Evolutionary conservation across 257 asterid species (phyloP), one percentile per base, ranked within the genome.

Genomic region (Solanum rostratum): DNA sequence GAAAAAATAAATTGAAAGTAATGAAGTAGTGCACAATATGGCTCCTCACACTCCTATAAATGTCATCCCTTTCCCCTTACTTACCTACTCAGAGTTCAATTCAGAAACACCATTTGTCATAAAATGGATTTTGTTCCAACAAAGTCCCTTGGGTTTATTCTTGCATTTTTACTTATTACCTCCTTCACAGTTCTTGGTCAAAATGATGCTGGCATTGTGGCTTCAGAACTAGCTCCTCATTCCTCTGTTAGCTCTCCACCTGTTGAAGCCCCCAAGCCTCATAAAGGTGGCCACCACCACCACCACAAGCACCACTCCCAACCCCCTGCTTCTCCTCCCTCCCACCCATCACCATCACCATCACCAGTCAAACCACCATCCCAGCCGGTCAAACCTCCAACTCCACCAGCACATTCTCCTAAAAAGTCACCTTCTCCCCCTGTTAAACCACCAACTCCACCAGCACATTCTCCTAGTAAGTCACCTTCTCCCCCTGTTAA

Each of bases 231-330:
- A 76, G 82, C 82, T 49, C 82, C 82, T 76, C 62, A 49, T 49
- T 76, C 82, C 2, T 13, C 20, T 49, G 82, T 76, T 49, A 76
- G 62, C 46, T 15, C 39, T 37, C 78, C 91, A 3, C 86, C 89
- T 6, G 84, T 85, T 52, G 82, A 57, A 14, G 82, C 88, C 18
- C 90, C 90, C 45, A 82, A 27, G 1, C 65, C 83, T 10, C 88
- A 43, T 6, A 84, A 3, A 27, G 79, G 37, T 39, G 78, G 33
- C 85, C 85, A 14, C 18, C 85, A 88, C 71, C 54, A n/a, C 88
- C 92, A 78, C 86, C 90, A 14, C 71, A 79, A 74, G 11, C 62
- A 73, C 10, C 84, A 60, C 84, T 3, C 52, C 0, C 85, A 33
- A 65, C 33, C 85, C 50, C 33, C 85, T 13, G 79, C 79, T 85